Conservation (phyloP, 768 basidiomycete genomes). For the Cyclocybe aegerita region DNA sequence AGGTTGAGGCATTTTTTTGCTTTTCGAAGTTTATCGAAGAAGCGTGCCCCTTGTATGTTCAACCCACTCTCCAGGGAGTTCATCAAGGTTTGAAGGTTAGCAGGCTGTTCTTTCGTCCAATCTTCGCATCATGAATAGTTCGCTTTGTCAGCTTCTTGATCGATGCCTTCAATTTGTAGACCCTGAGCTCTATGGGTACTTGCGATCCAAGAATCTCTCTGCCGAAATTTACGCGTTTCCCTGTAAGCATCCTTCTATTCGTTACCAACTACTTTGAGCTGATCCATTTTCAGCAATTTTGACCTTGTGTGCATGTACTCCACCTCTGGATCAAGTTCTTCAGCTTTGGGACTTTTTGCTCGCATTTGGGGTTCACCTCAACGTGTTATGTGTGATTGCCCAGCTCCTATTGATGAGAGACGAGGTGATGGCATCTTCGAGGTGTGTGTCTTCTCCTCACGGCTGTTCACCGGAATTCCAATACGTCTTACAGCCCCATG, state of each 20-base stretch:
- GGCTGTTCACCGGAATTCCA: slow-evolving; percentile 1
- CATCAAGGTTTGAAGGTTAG: slow-evolving; percentile 90
- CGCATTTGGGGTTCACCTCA: slow-evolving; percentile 95
- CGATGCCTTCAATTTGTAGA: slow-evolving; percentile 91
- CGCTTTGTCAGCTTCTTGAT: slow-evolving; percentile 72
- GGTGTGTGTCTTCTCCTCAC: slow-evolving; percentile 47
- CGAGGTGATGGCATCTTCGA: slow-evolving; percentile 83
- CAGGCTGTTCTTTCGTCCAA: slow-evolving; percentile 1
- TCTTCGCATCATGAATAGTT: no score
- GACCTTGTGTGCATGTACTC: slow-evolving; percentile 95
- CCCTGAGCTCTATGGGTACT: slow-evolving; percentile 74
- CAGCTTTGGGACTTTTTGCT: slow-evolving; percentile 97
- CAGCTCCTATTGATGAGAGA: slow-evolving; percentile 89
- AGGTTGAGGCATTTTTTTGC: slow-evolving; percentile 97
- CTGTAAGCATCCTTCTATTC: slow-evolving; percentile 48
- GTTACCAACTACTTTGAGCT: not conserved
- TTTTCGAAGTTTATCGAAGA: slow-evolving; percentile 96
- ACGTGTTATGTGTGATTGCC: slow-evolving; percentile 95
- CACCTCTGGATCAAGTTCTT: slow-evolving; percentile 92
- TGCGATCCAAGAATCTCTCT: slow-evolving; percentile 87
- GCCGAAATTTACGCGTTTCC: slow-evolving; percentile 99
- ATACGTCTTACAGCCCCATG: slow-evolving; percentile 70
- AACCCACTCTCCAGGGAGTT: slow-evolving; percentile 93
- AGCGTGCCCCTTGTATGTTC: slow-evolving; percentile 94
- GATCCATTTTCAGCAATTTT: slow-evolving; percentile 64